Conservation (phyloP, 352 stramenopile species). For the Phytophthora foliorum region DNA sequence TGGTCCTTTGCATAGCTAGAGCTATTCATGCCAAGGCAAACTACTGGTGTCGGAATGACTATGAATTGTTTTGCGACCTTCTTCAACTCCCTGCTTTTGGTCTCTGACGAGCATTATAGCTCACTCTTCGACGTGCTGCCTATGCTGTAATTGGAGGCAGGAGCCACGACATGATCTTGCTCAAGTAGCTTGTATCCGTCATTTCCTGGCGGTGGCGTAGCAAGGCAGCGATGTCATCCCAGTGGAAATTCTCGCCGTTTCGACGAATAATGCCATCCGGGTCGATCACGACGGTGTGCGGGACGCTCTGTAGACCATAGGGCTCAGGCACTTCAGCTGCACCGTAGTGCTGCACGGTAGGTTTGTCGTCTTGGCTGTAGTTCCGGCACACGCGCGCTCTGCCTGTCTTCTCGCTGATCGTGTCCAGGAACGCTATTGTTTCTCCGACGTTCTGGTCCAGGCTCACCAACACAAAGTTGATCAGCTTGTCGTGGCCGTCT, state of each 20-base stretch:
- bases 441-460: conserved; percentile 68
- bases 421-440: conserved; percentile 60
- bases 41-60: neutral
- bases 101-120: neutral
- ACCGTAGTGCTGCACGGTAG: conserved; percentile 67
- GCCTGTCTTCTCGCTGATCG: conserved; percentile 42
- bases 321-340: conserved; percentile 58
- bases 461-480: conserved; percentile 75
- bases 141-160: conserved; percentile 36
- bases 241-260: conserved; percentile 69
- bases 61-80: neutral
- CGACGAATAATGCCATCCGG: conserved; percentile 53
- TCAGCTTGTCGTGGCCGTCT: conserved; percentile 46
- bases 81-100: neutral
- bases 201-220: conserved; percentile 54
- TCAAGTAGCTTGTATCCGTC: conserved; percentile 18
- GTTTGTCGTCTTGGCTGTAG: conserved; percentile 49
- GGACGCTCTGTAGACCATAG: conserved; percentile 63
- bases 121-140: neutral
- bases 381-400: conserved; percentile 64
- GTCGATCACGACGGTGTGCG: conserved; percentile 63
- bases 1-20: neutral
- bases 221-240: conserved; percentile 65
- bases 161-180: conserved; percentile 34
- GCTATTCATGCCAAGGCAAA: neutral